These are phyloP conservation scores for Przewalskia tangutica DNA, from an alignment of 257 asterid genomes.

Conservation along the genomic window DNA sequence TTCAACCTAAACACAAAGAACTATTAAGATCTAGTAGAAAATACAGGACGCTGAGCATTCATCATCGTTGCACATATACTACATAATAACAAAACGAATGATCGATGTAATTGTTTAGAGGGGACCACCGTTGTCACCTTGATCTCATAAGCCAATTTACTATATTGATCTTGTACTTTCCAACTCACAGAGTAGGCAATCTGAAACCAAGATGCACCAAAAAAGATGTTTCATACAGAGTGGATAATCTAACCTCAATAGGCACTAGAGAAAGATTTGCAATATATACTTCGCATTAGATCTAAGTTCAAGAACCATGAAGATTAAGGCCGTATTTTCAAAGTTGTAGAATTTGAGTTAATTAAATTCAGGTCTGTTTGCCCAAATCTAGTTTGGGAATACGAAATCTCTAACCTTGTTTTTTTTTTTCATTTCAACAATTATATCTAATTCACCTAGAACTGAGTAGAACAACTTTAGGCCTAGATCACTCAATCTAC, in stretches of 20 bases:
- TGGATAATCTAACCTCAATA: background rate
- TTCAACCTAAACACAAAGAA: background rate
- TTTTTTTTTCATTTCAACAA: too few relatives aligned
- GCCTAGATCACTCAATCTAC: background rate
- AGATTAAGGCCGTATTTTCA: too few relatives aligned
- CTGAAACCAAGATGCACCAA: background rate
- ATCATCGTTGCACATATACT: too few relatives aligned
- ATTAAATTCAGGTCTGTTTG: too few relatives aligned
- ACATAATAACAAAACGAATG: background rate
- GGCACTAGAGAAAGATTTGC: too few relatives aligned
- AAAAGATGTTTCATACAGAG: background rate
- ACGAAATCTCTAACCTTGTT: too few relatives aligned
- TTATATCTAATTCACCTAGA: too few relatives aligned
- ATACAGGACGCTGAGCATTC: too few relatives aligned
- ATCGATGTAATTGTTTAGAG: background rate
- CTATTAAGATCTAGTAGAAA: background rate
- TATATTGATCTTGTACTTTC: background rate
- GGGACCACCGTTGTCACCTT: background rate
- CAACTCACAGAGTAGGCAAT: background rate
- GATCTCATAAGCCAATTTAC: background rate
- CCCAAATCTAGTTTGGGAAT: too few relatives aligned
- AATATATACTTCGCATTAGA: too few relatives aligned
- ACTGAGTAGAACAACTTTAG: background rate
- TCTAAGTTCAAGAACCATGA: too few relatives aligned
- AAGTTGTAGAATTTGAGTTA: too few relatives aligned